Base-by-base conservation (phyloP, 768 basidiomycete genomes). In the Hysterangium stoloniferum region DNA sequence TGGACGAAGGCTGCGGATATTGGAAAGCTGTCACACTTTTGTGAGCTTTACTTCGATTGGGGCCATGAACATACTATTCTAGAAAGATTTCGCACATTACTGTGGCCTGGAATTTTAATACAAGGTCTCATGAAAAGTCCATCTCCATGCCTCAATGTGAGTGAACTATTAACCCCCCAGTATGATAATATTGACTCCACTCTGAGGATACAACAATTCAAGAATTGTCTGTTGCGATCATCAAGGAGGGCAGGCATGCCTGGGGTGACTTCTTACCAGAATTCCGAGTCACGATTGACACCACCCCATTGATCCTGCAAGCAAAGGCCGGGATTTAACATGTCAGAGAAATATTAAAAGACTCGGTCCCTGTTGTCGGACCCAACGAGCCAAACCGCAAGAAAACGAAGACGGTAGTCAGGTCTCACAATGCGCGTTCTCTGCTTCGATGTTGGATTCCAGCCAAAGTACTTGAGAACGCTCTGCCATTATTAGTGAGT, bases 1-100 rank as follows among this genome's bases (percentile, higher is more conserved):
- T 79, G 76, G 76, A 59, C 59, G 28, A 59, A 65, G 47, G 86
- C 90, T 53, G 83, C 84, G 0, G 79, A 84, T 57, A 67, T 89
- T 1, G 76, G 75, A 13, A 78, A 76, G 48, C 74, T 94, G 13
- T 90, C 92, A 0, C 76, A 69, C 6, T 71, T 82, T 4, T 94
- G 91, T 68, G 93, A 96, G 64, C 72, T 82, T 41, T 86, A 82
- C 62, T 94, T 94, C 55, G 92, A 94, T 61, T 95, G 92, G 91
- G 92, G 92, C 0, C 82, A 86, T 44, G 81, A 74, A 58, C 84
- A 89, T 40, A 71, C 79, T 2, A 89, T 94, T 49, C 75, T 86
- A 56, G 87, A 88, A 56, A 80, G 89, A 9, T 92, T 93, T 61
- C 73, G 86, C 59, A 86, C 81, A 0, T 76, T 89, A 3, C 73